phyloP scores from a whole-genome alignment of 2,329 filamentous ascomycete genomes.

The Xylogone sp. region DNA sequence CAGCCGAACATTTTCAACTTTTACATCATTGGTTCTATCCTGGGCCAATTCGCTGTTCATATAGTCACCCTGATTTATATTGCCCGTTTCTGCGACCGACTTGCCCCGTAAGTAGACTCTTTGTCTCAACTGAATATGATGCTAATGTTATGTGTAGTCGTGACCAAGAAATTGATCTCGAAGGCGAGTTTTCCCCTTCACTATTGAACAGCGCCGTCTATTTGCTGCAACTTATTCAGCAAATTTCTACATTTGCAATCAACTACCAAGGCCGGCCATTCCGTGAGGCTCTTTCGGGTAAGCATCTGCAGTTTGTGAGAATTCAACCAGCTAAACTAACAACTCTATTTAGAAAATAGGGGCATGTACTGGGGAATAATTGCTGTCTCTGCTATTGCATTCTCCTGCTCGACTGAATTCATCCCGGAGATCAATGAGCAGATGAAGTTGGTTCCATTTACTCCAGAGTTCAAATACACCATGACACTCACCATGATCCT shows the following conservation, averaged over 20 bases:
- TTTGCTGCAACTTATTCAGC: slow-evolving; percentile 94
- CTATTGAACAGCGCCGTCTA: slow-evolving; percentile 96
- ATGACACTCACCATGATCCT: slow-evolving; percentile 82
- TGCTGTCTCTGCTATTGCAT: slow-evolving; percentile 83
- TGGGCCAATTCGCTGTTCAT: slow-evolving; percentile 95
- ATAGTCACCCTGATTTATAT: slow-evolving; percentile 94
- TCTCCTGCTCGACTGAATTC: slow-evolving; percentile 92
- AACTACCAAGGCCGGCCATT: slow-evolving; percentile 99
- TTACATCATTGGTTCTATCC: slow-evolving; percentile 96
- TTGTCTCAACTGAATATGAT: neutral
- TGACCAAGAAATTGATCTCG: slow-evolving; percentile 71
- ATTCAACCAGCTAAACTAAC: slow-evolving; percentile 7
- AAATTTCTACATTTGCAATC: slow-evolving; percentile 98
- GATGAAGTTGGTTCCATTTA: slow-evolving; percentile 90
- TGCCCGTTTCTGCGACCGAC: slow-evolving; percentile 77
- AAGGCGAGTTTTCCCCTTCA: slow-evolving; percentile 90
- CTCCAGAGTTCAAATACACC: slow-evolving; percentile 79
- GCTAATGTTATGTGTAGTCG: slow-evolving; percentile 36
- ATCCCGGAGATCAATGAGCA: slow-evolving; percentile 92
- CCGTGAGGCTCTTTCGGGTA: slow-evolving; percentile 81
- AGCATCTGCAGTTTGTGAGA: neutral
- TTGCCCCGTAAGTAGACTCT: slow-evolving; percentile 68
- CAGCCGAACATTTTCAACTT: slow-evolving; percentile 99
- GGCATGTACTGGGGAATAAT: slow-evolving; percentile 98
- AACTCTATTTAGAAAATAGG: slow-evolving; percentile 53